These are phyloP conservation scores for Amphicarpaea edgeworthii DNA, from an alignment of 306 rosid genomes.

Conservation along the genomic window DNA sequence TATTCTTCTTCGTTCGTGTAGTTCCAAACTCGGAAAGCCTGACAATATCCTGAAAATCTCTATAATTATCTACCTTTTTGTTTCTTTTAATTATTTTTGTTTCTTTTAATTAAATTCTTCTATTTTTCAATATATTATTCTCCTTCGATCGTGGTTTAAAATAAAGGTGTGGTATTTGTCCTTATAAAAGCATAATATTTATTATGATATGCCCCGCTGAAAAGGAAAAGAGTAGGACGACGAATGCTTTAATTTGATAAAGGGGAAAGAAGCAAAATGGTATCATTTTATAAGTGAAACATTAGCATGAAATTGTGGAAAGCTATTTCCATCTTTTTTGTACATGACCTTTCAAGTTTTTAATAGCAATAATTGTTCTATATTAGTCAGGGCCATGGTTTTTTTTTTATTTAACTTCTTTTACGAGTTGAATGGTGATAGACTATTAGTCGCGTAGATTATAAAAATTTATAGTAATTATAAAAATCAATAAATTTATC, in stretches of 20 bases:
- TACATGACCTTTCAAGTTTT: conserved; percentile 21
- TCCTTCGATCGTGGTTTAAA: conserved; percentile 8
- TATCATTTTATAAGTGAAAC: neutral
- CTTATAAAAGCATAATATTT: neutral
- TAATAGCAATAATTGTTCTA: conserved; percentile 7
- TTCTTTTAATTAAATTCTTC: neutral
- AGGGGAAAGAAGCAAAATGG: conserved; percentile 28
- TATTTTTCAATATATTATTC: neutral
- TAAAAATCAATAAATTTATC: too few species aligned
- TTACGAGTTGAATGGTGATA: too few species aligned
- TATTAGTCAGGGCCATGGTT: neutral
- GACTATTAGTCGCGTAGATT: too few species aligned
- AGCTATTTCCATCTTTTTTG: neutral
- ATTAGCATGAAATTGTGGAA: conserved; percentile 27
- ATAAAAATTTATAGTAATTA: too few species aligned
- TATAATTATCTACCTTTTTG: neutral
- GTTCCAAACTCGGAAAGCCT: neutral
- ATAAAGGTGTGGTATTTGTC: conserved; percentile 15
- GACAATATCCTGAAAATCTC: conserved; percentile 2
- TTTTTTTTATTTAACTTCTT: too few species aligned
- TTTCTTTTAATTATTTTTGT: conserved; percentile 5
- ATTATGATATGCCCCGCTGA: conserved; percentile 9
- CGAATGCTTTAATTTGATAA: conserved; percentile 28
- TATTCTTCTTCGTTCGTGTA: neutral
- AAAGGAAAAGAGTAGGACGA: conserved; percentile 29